Evolutionary conservation across 495 filamentous ascomycete species (phyloP), one percentile per base, ranked within the genome.

Genomic region (Penicillium parvum): DNA sequence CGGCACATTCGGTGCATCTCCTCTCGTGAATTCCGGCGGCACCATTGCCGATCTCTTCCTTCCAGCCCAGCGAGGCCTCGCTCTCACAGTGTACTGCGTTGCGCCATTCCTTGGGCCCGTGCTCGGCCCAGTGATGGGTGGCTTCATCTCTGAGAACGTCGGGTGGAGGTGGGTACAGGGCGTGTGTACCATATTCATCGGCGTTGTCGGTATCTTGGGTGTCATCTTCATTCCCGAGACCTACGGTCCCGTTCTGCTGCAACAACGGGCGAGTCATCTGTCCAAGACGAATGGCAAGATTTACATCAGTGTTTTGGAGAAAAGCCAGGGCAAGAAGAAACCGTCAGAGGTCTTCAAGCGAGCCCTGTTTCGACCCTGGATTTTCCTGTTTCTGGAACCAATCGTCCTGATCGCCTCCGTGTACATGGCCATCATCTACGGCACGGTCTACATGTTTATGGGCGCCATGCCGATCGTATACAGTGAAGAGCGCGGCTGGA

Each of bases 381-480:
- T 60, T 19, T 76, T 90, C 50, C 73, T 91, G 7, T 75, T 89
- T 53, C 64, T 65, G 43, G 86, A 90, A 7, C 74, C 78, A 3
- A 79, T 84, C 41, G 71, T 76, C 26, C 63, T 77, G 21, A 51
- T 78, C 5, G 68, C 81, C 7, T 77, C 75, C 3, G 37, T 82
- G 5, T 88, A 88, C 61, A 74, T 86, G 55, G 75, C 82, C 21
- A 72, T 86, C 45, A 64, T 77, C 12, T 88, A 86, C 51, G 78
- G 82, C 0, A 78, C 84, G 7, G 64, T 88, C 3, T 89, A 89
- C 60, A 73, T 90, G 29, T 74, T 89, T 14, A 91, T 92, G 64
- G 79, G 85, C 32, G 85, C 85, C 11, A 63, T 68, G 33, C 88
- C 88, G 2, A 81, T 90, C 32, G 78, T 90, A 38, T 91, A 86